phyloP scores from a whole-genome alignment of 2,329 filamentous ascomycete genomes.

The Elsinoe batatas region DNA sequence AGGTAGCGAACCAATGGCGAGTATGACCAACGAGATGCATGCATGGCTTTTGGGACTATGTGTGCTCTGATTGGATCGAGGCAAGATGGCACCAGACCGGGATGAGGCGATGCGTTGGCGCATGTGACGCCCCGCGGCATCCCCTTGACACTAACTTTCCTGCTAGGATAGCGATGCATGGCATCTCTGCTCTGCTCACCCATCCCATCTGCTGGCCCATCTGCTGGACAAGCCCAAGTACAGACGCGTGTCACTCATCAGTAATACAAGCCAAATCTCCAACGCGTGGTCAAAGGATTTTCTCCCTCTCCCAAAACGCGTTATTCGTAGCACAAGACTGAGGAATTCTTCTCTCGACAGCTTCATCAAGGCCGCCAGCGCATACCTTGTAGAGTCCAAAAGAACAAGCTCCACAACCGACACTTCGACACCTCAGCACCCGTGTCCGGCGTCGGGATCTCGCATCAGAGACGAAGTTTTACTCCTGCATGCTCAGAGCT shows the following conservation, averaged over 20 bases:
- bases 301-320: neutral
- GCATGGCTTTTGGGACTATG: neutral
- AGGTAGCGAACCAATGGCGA: constrained; percentile 5
- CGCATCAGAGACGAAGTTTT: constrained; percentile 7
- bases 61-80: neutral
- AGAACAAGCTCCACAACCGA: constrained; percentile 9
- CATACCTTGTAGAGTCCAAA: neutral
- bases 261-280: neutral
- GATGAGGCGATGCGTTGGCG: constrained; percentile 9
- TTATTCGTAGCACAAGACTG: neutral
- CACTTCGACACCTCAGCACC: constrained; percentile 14
- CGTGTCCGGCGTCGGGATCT: constrained; percentile 11
- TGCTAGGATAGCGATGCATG: neutral
- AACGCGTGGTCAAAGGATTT: constrained; percentile 1
- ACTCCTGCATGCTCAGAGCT: constrained; percentile 4
- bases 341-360: neutral
- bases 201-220: neutral
- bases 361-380: constrained; percentile 4
- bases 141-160: neutral
- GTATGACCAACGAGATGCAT: neutral
- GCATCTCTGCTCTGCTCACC: neutral
- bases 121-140: constrained; percentile 5
- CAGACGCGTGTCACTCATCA: constrained; percentile 4
- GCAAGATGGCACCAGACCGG: neutral
- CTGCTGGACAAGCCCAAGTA: neutral